phyloP scores from a whole-genome alignment of 139 green algal genomes.

The Chlamydomonas asymmetrica region DNA sequence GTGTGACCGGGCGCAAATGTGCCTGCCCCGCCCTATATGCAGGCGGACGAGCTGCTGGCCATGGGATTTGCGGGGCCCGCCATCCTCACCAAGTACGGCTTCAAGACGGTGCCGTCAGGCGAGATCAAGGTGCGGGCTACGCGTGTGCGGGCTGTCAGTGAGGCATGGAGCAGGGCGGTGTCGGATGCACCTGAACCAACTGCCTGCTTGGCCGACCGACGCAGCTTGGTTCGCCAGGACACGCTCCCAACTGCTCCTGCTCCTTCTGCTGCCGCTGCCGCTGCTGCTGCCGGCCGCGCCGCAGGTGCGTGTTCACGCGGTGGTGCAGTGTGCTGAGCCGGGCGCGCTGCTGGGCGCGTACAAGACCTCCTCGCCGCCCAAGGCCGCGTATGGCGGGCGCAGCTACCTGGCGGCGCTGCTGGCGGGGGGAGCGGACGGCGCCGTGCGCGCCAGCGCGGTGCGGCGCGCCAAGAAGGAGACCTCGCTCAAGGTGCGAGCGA shows the following conservation, averaged over 20 bases:
- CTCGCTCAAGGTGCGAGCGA: conserved; percentile 14
- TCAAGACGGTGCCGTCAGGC: conserved; percentile 51
- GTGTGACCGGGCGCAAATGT: too few relatives aligned
- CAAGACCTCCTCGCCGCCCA: conserved; percentile 4
- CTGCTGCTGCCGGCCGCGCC: background rate
- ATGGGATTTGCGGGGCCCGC: background rate
- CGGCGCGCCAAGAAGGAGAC: conserved; percentile 13
- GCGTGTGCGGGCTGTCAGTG: too few relatives aligned
- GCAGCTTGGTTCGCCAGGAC: too few relatives aligned
- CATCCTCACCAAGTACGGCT: conserved; percentile 64
- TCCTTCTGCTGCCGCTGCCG: too few relatives aligned
- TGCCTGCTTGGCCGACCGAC: too few relatives aligned
- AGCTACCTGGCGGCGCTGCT: background rate
- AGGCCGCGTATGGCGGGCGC: too few relatives aligned
- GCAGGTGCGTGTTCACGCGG: conserved; percentile 34
- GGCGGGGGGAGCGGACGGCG: too few relatives aligned
- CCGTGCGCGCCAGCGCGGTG: background rate
- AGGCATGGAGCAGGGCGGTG: too few relatives aligned
- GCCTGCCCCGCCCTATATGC: background rate
- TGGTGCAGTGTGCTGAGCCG: conserved; percentile 26
- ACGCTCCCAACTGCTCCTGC: background rate
- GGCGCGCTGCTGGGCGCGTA: background rate
- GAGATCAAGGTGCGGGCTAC: conserved; percentile 48
- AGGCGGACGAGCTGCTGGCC: background rate
- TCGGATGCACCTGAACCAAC: too few relatives aligned